These are phyloP conservation scores for Botryobasidium botryosum DNA, from an alignment of 768 basidiomycete genomes.

Conservation along the genomic window DNA sequence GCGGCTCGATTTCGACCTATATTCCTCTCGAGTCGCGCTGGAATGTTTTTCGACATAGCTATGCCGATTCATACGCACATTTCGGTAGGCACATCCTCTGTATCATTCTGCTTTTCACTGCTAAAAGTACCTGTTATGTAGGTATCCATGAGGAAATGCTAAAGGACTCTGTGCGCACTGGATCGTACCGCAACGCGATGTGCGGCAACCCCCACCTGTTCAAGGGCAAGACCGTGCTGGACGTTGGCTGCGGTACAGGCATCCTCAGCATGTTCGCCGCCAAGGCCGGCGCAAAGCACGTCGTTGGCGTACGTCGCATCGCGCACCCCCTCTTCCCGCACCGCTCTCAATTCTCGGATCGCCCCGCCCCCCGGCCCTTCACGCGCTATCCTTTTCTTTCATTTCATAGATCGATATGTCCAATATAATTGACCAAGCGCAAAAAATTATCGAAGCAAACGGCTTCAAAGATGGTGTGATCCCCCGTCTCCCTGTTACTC, in stretches of 20 bases:
- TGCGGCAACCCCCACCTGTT: conserved; percentile 88
- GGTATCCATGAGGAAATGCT: conserved; percentile 99
- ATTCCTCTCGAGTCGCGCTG: background rate
- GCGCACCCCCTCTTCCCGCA: background rate
- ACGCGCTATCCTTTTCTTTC: background rate
- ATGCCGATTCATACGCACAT: conserved; percentile 92
- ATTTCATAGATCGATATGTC: conserved; percentile 87
- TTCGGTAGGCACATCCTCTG: conserved; percentile 46
- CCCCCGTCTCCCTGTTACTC: background rate
- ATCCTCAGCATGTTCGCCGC: conserved; percentile 97
- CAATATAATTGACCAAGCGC: conserved; percentile 98
- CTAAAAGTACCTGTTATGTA: conserved; percentile 19
- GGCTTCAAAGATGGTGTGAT: conserved; percentile 78
- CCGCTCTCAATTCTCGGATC: background rate
- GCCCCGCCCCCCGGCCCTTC: too few relatives aligned
- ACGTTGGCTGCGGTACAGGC: conserved; percentile 97
- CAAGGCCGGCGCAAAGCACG: conserved; percentile 84
- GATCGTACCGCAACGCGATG: conserved; percentile 89
- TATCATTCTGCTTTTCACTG: background rate
- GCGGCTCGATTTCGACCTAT: background rate
- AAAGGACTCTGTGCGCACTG: conserved; percentile 89
- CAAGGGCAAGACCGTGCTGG: conserved; percentile 91
- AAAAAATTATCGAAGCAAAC: conserved; percentile 91
- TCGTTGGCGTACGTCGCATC: conserved; percentile 58
- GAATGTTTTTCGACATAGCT: conserved; percentile 29